Conservation (phyloP, 495 filamentous ascomycete species). For the Polyplosphaeria fusca region DNA sequence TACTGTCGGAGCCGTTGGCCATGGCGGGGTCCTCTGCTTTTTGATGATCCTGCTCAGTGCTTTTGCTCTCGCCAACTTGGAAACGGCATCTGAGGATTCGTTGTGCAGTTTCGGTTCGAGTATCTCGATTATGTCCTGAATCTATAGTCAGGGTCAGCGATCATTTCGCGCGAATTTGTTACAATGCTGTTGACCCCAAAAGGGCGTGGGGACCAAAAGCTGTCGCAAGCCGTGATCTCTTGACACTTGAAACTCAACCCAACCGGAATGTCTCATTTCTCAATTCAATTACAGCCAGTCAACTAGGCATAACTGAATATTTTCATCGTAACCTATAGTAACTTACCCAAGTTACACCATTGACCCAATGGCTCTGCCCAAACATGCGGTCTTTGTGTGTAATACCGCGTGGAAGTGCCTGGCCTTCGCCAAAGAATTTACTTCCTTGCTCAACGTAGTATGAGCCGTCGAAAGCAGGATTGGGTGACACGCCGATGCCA, state of each 20-base stretch:
- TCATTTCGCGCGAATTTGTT: too few relatives aligned
- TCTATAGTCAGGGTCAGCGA: too few relatives aligned
- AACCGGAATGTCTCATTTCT: too few relatives aligned
- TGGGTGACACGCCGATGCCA: too few relatives aligned
- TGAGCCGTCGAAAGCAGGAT: too few relatives aligned
- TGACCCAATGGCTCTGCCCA: conserved; percentile 58
- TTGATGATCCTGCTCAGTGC: conserved; percentile 48
- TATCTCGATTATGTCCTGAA: conserved; percentile 43
- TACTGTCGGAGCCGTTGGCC: conserved; percentile 41
- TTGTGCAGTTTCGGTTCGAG: conserved; percentile 44
- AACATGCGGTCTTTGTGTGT: conserved; percentile 55
- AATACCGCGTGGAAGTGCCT: conserved; percentile 42
- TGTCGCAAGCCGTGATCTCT: too few relatives aligned
- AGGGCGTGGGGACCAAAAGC: too few relatives aligned
- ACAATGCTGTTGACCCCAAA: too few relatives aligned
- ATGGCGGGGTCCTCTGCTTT: conserved; percentile 41
- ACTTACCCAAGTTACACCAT: conserved; percentile 45
- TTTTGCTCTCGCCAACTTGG: conserved; percentile 48
- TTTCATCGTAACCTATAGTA: neutral
- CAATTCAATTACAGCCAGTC: too few relatives aligned
- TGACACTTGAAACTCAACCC: too few relatives aligned
- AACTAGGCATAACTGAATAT: conserved; percentile 44
- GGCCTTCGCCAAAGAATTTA: conserved; percentile 28
- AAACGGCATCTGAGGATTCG: conserved; percentile 39
- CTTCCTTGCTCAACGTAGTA: too few relatives aligned